Evolutionary conservation across 139 green algal species (phyloP).

Genomic region (Limnomonas spitsbergensis): DNA sequence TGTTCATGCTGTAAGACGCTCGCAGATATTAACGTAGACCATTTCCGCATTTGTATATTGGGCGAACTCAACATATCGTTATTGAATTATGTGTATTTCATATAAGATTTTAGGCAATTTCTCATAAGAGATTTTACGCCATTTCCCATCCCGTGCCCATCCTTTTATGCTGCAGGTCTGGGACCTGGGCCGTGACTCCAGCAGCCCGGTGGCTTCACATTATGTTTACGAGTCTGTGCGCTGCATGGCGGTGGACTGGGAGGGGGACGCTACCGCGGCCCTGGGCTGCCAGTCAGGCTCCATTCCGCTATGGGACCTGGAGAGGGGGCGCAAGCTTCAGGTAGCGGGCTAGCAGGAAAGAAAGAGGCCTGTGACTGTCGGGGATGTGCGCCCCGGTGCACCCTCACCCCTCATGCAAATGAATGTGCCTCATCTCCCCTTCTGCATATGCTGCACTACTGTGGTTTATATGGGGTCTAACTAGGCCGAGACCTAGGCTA

Average conservation of each 20-base stretch:
- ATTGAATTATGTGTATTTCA: no score
- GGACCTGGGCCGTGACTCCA: constrained; percentile 17
- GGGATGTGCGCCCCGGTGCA: no score
- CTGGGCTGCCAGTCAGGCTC: constrained; percentile 5
- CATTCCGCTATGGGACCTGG: neutral
- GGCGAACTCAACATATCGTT: no score
- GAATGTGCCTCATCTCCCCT: neutral
- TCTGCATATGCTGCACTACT: no score
- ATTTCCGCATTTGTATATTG: no score
- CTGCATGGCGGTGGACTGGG: constrained; percentile 29
- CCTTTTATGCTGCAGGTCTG: constrained; percentile 35
- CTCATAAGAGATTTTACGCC: no score
- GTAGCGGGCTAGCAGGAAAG: neutral
- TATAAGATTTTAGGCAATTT: no score
- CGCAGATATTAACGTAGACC: no score
- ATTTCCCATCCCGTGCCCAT: no score
- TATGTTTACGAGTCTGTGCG: constrained; percentile 37
- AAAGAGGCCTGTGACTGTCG: neutral
- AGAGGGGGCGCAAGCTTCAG: neutral
- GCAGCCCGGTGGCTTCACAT: constrained; percentile 5
- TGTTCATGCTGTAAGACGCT: no score
- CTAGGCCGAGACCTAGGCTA: no score
- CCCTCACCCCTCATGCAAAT: neutral
- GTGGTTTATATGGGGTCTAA: no score
- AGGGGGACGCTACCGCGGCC: neutral